These are phyloP conservation scores for Peterozyma toletana DNA, from an alignment of 805 yeast genomes.

Conservation along the genomic window DNA sequence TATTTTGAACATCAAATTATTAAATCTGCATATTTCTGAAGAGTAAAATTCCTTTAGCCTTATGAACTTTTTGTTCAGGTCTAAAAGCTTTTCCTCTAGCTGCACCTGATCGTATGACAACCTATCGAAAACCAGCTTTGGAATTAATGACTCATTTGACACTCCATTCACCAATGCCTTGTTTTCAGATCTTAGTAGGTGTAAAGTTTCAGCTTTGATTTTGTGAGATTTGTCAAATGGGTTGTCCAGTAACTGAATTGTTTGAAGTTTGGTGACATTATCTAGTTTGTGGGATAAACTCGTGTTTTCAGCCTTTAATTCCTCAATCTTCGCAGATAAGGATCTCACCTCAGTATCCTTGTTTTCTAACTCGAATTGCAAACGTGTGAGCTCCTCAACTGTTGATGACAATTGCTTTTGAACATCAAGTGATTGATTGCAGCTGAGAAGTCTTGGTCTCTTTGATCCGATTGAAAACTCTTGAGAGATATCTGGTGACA, in stretches of 20 bases:
- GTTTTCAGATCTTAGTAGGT: neutral
- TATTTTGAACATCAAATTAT: neutral
- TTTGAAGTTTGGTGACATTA: neutral
- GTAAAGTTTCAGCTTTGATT: neutral
- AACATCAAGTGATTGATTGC: neutral
- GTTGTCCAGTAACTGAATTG: neutral
- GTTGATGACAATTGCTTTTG: neutral
- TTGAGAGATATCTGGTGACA: neutral
- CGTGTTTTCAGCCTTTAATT: no score
- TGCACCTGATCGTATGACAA: neutral
- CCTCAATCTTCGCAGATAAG: neutral
- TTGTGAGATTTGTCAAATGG: neutral
- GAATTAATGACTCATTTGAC: neutral
- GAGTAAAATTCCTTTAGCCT: neutral
- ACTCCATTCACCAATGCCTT: neutral
- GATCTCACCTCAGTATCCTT: neutral
- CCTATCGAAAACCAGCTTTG: neutral
- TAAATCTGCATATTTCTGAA: neutral
- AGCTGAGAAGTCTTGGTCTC: neutral
- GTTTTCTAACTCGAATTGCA: neutral
- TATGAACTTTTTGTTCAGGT: neutral
- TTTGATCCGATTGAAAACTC: neutral
- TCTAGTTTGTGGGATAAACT: neutral
- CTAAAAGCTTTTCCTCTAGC: neutral
- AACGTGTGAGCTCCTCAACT: neutral